Evolutionary conservation across 805 yeast genomes (phyloP).

Genomic region (Candida parachauliodes): DNA sequence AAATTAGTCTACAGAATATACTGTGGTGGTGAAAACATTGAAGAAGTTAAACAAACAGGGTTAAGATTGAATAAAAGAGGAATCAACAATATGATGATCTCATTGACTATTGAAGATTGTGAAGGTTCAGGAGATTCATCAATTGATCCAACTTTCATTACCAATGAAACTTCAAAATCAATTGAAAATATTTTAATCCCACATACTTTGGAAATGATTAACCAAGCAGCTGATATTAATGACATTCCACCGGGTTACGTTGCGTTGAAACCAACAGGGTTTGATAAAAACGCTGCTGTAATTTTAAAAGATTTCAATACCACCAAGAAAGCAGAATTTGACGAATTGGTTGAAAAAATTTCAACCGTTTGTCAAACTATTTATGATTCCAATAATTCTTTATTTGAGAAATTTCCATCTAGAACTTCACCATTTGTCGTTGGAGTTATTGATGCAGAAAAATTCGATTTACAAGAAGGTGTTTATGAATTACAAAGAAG

Average conservation of each 20-base stretch:
- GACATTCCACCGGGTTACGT: constrained; percentile 86
- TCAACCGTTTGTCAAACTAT: constrained; percentile 56
- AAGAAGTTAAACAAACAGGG: constrained; percentile 71
- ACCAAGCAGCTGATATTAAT: constrained; percentile 46
- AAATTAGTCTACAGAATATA: constrained; percentile 75
- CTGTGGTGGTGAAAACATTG: constrained; percentile 83
- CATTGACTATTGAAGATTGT: constrained; percentile 89
- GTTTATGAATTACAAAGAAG: constrained; percentile 87
- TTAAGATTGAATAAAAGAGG: constrained; percentile 64
- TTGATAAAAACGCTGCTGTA: constrained; percentile 71
- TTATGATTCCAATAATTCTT: constrained; percentile 46
- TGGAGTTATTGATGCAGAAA: constrained; percentile 88
- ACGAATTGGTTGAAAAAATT: constrained; percentile 63
- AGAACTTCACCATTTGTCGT: constrained; percentile 72
- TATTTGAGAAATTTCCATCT: constrained; percentile 52
- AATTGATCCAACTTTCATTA: constrained; percentile 57
- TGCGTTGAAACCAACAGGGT: constrained; percentile 91
- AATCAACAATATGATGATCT: constrained; percentile 91
- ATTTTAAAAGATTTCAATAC: constrained; percentile 65
- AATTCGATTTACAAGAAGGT: constrained; percentile 81
- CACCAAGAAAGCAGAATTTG: constrained; percentile 45
- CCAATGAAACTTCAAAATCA: constrained; percentile 61
- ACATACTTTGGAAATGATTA: constrained; percentile 59
- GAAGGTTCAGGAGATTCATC: constrained; percentile 58
- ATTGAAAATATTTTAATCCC: constrained; percentile 67